A percentile compares a stretch with the other conserved stretches of the same genome.
Conservation (phyloP, 495 filamentous ascomycete species). For the Tetracladium setigerum region DNA sequence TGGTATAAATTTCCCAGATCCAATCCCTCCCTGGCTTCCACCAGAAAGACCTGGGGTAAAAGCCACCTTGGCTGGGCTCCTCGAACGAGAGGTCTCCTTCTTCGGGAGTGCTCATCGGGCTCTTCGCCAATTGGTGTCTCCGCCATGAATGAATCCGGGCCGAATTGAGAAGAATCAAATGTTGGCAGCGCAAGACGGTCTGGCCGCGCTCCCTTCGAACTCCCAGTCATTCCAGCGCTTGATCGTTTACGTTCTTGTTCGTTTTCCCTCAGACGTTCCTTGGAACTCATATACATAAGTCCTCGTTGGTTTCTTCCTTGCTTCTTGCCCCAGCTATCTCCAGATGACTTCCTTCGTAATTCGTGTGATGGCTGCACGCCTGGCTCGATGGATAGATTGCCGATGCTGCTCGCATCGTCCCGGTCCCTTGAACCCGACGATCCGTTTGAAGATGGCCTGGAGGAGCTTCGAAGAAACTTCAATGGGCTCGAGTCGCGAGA, state of each 20-base stretch:
- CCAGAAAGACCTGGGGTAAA: slow-evolving; percentile 23
- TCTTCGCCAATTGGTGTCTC: slow-evolving; percentile 47
- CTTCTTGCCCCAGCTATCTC: slow-evolving; percentile 47
- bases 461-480: slow-evolving; percentile 32
- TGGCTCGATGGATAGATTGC: slow-evolving; percentile 51
- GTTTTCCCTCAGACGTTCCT: slow-evolving; percentile 44
- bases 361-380: slow-evolving; percentile 30
- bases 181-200: slow-evolving; percentile 14
- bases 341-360: slow-evolving; percentile 37
- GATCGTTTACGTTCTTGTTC: slow-evolving; percentile 43
- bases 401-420: slow-evolving; percentile 50
- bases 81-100: slow-evolving; percentile 1
- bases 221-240: slow-evolving; percentile 23
- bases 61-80: slow-evolving; percentile 14
- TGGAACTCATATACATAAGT: slow-evolving; percentile 55
- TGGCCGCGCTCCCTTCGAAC: slow-evolving; percentile 23
- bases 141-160: slow-evolving; percentile 38
- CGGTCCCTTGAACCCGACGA: slow-evolving; percentile 38
- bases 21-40: slow-evolving; percentile 30
- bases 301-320: slow-evolving; percentile 39
- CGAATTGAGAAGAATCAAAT: slow-evolving; percentile 10
- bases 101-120: slow-evolving; percentile 19
- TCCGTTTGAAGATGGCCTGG: slow-evolving; percentile 44
- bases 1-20: slow-evolving; percentile 50
- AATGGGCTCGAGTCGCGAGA: slow-evolving; percentile 31